Conservation (phyloP, 2,329 filamentous ascomycete genomes). For the Daldinia sp. region DNA sequence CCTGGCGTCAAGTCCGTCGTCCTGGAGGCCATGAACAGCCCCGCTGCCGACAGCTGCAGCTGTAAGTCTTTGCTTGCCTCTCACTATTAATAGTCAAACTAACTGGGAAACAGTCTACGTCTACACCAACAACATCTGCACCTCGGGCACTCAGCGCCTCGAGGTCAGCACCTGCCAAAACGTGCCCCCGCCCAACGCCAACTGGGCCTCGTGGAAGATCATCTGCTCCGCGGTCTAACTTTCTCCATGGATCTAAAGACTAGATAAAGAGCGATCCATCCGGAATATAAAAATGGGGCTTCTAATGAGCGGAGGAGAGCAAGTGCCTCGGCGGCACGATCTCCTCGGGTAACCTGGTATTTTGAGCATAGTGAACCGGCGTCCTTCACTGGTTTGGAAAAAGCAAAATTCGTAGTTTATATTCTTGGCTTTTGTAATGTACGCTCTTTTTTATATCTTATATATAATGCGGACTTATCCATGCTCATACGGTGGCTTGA, state of each 20-base stretch:
- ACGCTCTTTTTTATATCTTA: neutral
- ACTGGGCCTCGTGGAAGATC: conserved; percentile 22
- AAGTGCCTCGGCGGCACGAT: neutral
- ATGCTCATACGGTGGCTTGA: neutral
- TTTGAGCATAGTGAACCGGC: neutral
- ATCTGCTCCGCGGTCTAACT: neutral
- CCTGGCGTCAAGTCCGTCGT: conserved; percentile 30
- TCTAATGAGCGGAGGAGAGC: neutral
- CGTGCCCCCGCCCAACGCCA: neutral
- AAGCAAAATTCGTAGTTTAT: neutral
- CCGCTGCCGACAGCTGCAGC: conserved; percentile 38
- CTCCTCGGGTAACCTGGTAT: neutral
- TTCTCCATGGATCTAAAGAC: neutral
- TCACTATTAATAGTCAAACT: neutral
- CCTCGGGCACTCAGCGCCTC: neutral
- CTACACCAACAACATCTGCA: conserved; percentile 21
- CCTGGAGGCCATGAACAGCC: conserved; percentile 28
- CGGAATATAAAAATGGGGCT: neutral
- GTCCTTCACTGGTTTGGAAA: neutral
- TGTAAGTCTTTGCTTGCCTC: conserved; percentile 33
- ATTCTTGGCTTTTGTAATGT: neutral
- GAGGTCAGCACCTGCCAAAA: conserved; percentile 1
- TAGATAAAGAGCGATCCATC: neutral
- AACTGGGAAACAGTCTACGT: conserved; percentile 14
- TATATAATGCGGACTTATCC: neutral